Base-by-base conservation (phyloP, 306 rosid species). In the Potentilla sterilis region DNA sequence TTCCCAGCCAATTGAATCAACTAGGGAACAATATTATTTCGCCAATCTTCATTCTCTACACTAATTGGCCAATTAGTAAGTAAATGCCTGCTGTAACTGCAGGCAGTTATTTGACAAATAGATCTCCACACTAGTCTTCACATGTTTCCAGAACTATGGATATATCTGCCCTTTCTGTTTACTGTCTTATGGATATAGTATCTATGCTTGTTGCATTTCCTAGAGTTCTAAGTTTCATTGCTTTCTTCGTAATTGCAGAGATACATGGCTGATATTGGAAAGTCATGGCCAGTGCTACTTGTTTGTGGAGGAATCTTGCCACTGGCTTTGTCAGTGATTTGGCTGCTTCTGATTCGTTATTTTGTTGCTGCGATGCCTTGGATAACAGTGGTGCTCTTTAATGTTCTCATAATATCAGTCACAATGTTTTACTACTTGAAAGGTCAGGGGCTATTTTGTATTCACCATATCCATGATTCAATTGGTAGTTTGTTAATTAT, bases 361-460 rank as follows among this genome's bases (percentile, higher is more conserved):
- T 92, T 95, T 66, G 98, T 95, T 77, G 85, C 89, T 57, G 96
- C 98, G 41, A 95, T 92, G 98, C 98, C 98, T 43, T 95, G 98
- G 98, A 87, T 95, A 81, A 95, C 97, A 13, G 97, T 92, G 55
- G 82, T 75, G 19, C 83, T 92, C 46, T 92, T 92, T 79, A 90
- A 95, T 80, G 75, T 95, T 77, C 98, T 95, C 77, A 88, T 88
- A 43, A 70, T 92, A 83, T 83, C 95, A 43, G 96, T 88, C 84
- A 89, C 97, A 74, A 86, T 95, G 96, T 89, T 89, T 81, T 90
- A 84, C 83, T 92, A 92, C 83, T 70, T 95, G 69, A 95, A 95
- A 92, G 97, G 98, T 95, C 69, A 73, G 93, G 55, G 80, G 11
- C 72, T 69, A 15, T 41, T 51, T 74, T 57, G 32, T n/a, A 52